phyloP scores from a whole-genome alignment of 495 filamentous ascomycete species.

The Parathielavia hyrcaniae region DNA sequence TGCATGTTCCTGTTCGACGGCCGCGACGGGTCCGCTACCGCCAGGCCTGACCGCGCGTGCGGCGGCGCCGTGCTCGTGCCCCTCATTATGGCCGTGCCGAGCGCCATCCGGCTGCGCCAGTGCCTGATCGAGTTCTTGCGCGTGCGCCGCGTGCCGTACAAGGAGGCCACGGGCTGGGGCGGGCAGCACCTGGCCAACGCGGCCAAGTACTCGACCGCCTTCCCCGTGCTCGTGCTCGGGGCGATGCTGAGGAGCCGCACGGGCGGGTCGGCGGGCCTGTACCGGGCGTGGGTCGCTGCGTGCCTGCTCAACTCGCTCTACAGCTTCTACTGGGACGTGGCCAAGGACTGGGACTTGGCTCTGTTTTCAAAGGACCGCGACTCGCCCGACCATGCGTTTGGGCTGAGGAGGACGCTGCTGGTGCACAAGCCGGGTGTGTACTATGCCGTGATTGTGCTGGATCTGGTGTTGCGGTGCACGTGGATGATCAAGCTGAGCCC shows the following conservation, averaged over 20 bases:
- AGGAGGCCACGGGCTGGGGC: constrained; percentile 52
- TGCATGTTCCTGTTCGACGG: constrained; percentile 84
- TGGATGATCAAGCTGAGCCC: constrained; percentile 83
- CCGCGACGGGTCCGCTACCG: constrained; percentile 60
- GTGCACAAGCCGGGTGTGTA: constrained; percentile 65
- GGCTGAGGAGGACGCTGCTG: constrained; percentile 64
- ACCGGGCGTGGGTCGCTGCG: constrained; percentile 50
- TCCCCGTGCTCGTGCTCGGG: constrained; percentile 79
- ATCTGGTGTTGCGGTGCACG: constrained; percentile 76
- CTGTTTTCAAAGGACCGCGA: constrained; percentile 54
- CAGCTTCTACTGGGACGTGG: constrained; percentile 96
- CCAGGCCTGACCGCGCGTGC: constrained; percentile 71
- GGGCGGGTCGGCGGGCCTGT: constrained; percentile 43
- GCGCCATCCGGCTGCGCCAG: constrained; percentile 79
- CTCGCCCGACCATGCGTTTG: constrained; percentile 62
- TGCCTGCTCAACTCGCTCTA: constrained; percentile 79
- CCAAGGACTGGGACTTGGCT: constrained; percentile 92
- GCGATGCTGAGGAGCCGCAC: constrained; percentile 65
- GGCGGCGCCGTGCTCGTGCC: constrained; percentile 72
- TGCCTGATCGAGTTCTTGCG: constrained; percentile 84
- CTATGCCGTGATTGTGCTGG: constrained; percentile 72
- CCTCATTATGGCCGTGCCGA: constrained; percentile 72
- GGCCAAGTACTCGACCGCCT: constrained; percentile 82
- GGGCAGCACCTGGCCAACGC: constrained; percentile 89
- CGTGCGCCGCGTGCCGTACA: constrained; percentile 51